These are phyloP conservation scores for Amanita exitialis DNA, from an alignment of 768 basidiomycete genomes.

Conservation along the genomic window DNA sequence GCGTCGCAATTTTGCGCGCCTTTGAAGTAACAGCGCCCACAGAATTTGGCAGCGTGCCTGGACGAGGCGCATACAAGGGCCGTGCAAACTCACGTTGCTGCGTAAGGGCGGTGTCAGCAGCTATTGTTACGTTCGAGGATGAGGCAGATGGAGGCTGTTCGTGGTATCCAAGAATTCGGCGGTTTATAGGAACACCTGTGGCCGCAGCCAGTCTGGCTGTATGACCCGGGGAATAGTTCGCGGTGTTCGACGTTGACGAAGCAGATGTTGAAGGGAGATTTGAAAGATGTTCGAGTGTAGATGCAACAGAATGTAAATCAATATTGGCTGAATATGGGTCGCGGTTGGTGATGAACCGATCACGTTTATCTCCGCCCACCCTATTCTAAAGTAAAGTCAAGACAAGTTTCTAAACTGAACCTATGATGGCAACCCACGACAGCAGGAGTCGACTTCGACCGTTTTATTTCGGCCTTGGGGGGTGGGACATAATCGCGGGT, in stretches of 20 bases:
- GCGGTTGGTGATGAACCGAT: slow-evolving; percentile 64
- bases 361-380: slow-evolving; percentile 35
- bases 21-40: slow-evolving; percentile 58
- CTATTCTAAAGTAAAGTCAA: slow-evolving; percentile 27
- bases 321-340: slow-evolving; percentile 32
- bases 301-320: slow-evolving; percentile 34
- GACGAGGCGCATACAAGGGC: slow-evolving; percentile 62
- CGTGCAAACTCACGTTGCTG: slow-evolving; percentile 71
- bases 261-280: slow-evolving; percentile 2
- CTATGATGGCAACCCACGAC: slow-evolving; percentile 28
- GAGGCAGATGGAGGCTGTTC: slow-evolving; percentile 71
- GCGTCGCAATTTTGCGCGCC: slow-evolving; percentile 74
- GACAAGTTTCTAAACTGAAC: slow-evolving; percentile 5
- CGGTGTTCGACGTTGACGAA: slow-evolving; percentile 41
- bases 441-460: slow-evolving; percentile 67
- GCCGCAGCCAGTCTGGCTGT: slow-evolving; percentile 71
- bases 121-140: slow-evolving; percentile 41
- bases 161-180: slow-evolving; percentile 82
- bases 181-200: slow-evolving; percentile 65
- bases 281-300: slow-evolving; percentile 44
- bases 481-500: slow-evolving; percentile 71
- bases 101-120: slow-evolving; percentile 40
- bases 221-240: slow-evolving; percentile 61
- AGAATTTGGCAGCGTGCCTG: slow-evolving; percentile 52
- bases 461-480: slow-evolving; percentile 49